A percentile compares a stretch with the other conserved stretches of the same genome.
Evolutionary conservation across 331 rosid species (phyloP).

Genomic region (Telfairia occidentalis): DNA sequence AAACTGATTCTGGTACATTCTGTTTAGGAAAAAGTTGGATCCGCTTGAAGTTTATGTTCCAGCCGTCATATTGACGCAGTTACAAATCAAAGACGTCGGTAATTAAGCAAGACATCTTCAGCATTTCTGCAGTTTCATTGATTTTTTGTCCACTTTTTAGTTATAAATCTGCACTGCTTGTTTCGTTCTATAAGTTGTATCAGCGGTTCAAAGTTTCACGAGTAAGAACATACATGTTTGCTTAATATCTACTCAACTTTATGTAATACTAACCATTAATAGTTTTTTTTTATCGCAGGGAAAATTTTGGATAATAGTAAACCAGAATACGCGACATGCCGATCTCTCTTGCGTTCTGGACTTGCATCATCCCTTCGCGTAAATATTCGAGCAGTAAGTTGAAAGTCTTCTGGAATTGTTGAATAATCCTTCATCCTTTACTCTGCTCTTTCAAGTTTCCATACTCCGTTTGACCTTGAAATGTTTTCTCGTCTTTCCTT

Average conservation of each 20-base stretch:
- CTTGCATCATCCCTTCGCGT: conserved; percentile 82
- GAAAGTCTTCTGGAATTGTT: conserved; percentile 4
- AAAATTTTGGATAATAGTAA: conserved; percentile 48
- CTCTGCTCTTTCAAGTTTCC: neutral
- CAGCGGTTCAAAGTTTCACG: neutral
- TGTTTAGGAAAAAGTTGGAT: conserved; percentile 62
- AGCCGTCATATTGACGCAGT: conserved; percentile 65
- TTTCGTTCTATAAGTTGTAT: neutral
- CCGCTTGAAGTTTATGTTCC: conserved; percentile 81
- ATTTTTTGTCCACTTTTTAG: neutral
- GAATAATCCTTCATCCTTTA: neutral
- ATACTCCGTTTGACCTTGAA: neutral
- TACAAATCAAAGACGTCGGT: conserved; percentile 84
- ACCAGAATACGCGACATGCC: conserved; percentile 58
- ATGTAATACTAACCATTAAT: neutral
- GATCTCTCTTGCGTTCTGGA: conserved; percentile 74
- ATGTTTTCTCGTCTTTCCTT: neutral
- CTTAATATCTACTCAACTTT: neutral
- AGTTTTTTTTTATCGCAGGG: conserved; percentile 22
- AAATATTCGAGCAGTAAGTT: conserved; percentile 73
- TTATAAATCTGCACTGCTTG: neutral
- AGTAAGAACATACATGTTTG: neutral
- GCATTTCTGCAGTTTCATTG: neutral
- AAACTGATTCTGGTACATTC: conserved; percentile 10
- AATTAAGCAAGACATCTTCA: conserved; percentile 5